These are phyloP conservation scores for Dactylella cylindrospora DNA, from an alignment of 2,329 filamentous ascomycete genomes.

Conservation along the genomic window DNA sequence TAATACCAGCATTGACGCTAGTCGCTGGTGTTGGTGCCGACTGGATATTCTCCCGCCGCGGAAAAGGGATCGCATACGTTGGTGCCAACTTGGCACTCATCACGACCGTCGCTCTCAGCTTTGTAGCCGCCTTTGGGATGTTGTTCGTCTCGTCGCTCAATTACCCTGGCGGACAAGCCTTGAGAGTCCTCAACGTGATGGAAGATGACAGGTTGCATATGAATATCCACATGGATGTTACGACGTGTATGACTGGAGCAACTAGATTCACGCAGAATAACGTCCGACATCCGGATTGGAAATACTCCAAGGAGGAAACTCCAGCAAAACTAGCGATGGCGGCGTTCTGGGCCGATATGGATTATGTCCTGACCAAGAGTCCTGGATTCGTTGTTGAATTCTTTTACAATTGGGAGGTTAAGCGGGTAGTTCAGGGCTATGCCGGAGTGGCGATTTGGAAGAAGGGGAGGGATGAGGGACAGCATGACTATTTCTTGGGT, in stretches of 20 bases:
- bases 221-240: constrained; percentile 64
- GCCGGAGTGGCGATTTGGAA: constrained; percentile 6
- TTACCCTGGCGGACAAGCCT: constrained; percentile 85
- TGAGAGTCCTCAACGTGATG: constrained; percentile 52
- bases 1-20: constrained; percentile 76
- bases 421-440: constrained; percentile 20
- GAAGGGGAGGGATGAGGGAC: background rate
- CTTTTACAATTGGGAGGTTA: constrained; percentile 28
- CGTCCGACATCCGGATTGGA: constrained; percentile 46
- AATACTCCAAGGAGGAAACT: constrained; percentile 67
- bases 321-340: constrained; percentile 54
- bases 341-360: constrained; percentile 65
- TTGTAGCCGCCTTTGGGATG: constrained; percentile 62
- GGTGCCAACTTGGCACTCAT: constrained; percentile 61
- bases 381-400: constrained; percentile 10
- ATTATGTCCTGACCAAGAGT: constrained; percentile 56
- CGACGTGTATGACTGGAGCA: constrained; percentile 70
- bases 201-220: constrained; percentile 56
- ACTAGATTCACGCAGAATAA: constrained; percentile 65
- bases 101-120: constrained; percentile 58
- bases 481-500: constrained; percentile 23
- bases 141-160: constrained; percentile 82
- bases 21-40: constrained; percentile 72
- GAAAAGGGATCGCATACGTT: constrained; percentile 53
- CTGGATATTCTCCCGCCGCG: constrained; percentile 56